Percentiles rank a stretch among this genome's conserved stretches.
Evolutionary conservation across 257 asterid species (phyloP).

Genomic region (Capsicum rhomboideum): DNA sequence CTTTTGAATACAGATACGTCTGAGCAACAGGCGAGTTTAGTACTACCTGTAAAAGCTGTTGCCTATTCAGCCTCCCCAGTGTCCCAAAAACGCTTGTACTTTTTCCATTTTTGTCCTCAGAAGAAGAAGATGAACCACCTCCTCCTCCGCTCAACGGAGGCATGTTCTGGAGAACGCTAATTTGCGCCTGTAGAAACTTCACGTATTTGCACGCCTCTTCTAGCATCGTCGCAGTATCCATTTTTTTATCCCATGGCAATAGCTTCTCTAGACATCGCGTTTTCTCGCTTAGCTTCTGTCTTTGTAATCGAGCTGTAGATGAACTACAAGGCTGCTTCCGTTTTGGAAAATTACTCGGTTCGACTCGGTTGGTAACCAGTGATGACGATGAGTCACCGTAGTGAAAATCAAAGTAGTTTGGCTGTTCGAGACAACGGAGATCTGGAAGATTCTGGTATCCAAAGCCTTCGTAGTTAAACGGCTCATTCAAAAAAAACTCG

Average conservation of each 20-base stretch:
- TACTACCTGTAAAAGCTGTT: conserved; percentile 52
- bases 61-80: conserved; percentile 47
- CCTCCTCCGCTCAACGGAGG: conserved; percentile 16
- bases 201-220: conserved; percentile 77
- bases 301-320: not conserved
- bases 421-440: conserved; percentile 30
- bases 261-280: conserved; percentile 38
- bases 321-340: not conserved
- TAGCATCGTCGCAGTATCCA: conserved; percentile 64
- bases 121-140: not conserved
- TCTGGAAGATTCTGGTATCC: conserved; percentile 18
- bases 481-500: not conserved
- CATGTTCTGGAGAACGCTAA: conserved; percentile 54
- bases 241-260: conserved; percentile 48
- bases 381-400: conserved; percentile 2
- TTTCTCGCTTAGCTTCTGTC: conserved; percentile 46
- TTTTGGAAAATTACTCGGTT: not conserved
- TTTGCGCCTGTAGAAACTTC: conserved; percentile 68
- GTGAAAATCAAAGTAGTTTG: not conserved
- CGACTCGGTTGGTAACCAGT: not conserved
- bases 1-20: conserved; percentile 38
- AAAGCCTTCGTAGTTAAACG: conserved; percentile 14
- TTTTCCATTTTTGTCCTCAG: conserved; percentile 1
- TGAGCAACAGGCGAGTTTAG: conserved; percentile 64
- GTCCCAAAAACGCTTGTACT: conserved; percentile 2